These are phyloP conservation scores for Phytopythium vexans DNA, from an alignment of 352 stramenopile genomes.

Conservation along the genomic window DNA sequence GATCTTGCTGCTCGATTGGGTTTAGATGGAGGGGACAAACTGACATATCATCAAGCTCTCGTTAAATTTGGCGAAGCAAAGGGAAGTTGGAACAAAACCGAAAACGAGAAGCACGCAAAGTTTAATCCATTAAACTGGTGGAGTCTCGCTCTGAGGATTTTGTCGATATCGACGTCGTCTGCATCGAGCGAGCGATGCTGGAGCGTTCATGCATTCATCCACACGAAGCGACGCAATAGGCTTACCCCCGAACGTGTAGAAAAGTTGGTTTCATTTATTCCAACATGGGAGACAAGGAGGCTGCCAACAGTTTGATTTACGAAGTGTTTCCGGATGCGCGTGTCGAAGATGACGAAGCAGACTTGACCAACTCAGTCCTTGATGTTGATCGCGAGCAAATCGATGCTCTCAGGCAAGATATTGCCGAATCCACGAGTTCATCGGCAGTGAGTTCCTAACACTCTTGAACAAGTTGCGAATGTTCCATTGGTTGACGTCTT, in stretches of 20 bases:
- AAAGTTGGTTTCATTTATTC: slow-evolving; percentile 16
- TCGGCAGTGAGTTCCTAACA: no score
- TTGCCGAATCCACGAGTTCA: no score
- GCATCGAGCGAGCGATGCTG: slow-evolving; percentile 14
- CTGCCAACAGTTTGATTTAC: slow-evolving; percentile 5
- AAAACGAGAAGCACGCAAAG: not conserved
- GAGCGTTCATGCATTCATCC: slow-evolving; percentile 13
- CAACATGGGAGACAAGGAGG: slow-evolving; percentile 3
- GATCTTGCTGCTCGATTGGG: not conserved
- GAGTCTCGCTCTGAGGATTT: not conserved
- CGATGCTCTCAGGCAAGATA: no score
- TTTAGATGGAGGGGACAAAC: not conserved
- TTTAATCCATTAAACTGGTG: slow-evolving; percentile 14
- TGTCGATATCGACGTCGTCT: slow-evolving; percentile 11
- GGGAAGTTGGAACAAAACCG: not conserved
- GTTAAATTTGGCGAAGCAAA: slow-evolving; percentile 3
- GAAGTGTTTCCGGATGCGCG: slow-evolving; percentile 6
- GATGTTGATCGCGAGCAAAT: no score
- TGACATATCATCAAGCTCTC: slow-evolving; percentile 4
- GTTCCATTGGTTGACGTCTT: no score
- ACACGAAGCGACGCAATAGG: slow-evolving; percentile 9
- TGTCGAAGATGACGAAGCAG: no score
- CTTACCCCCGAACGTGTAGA: slow-evolving; percentile 6
- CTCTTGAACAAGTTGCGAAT: no score
- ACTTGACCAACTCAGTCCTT: no score